phyloP scores from a whole-genome alignment of 441 rosid species.

The Adansonia grandidieri region DNA sequence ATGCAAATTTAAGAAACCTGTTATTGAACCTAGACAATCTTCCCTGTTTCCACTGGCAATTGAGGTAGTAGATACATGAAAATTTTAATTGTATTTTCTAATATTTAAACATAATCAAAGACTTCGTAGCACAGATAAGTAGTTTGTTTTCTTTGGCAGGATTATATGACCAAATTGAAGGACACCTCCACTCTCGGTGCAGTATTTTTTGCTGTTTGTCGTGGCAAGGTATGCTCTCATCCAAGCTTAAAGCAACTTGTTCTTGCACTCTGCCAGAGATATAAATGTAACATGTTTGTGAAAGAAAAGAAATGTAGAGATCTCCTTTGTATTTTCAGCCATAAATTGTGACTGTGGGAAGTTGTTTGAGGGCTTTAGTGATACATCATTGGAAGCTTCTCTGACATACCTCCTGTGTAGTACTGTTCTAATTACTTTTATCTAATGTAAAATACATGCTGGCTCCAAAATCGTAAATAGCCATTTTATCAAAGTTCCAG shows the following conservation, averaged over 20 bases:
- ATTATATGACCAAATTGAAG: constrained; percentile 80
- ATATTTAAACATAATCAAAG: constrained; percentile 19
- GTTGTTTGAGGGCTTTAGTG: constrained; percentile 9
- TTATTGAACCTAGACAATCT: constrained; percentile 93
- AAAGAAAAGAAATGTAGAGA: not conserved
- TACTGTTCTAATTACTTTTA: not conserved
- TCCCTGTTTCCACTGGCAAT: constrained; percentile 76
- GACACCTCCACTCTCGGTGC: constrained; percentile 82
- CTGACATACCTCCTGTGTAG: not conserved
- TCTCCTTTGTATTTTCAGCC: constrained; percentile 9
- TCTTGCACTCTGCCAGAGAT: constrained; percentile 11
- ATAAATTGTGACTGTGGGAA: not conserved
- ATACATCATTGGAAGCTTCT: not conserved
- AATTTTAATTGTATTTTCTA: constrained; percentile 28
- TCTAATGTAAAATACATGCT: not conserved
- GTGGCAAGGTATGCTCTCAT: constrained; percentile 81
- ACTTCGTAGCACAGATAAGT: constrained; percentile 21
- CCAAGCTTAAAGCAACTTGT: constrained; percentile 23
- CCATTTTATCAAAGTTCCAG: not conserved
- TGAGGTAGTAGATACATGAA: constrained; percentile 51
- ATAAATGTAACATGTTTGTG: not conserved
- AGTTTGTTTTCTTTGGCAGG: constrained; percentile 50
- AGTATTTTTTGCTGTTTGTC: constrained; percentile 95
- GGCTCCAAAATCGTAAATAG: not conserved
- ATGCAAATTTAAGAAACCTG: constrained; percentile 88